Percentiles rank a stretch among this genome's conserved stretches.
Evolutionary conservation across 305 asterid species (phyloP).

Genomic region (Rubia occidens): DNA sequence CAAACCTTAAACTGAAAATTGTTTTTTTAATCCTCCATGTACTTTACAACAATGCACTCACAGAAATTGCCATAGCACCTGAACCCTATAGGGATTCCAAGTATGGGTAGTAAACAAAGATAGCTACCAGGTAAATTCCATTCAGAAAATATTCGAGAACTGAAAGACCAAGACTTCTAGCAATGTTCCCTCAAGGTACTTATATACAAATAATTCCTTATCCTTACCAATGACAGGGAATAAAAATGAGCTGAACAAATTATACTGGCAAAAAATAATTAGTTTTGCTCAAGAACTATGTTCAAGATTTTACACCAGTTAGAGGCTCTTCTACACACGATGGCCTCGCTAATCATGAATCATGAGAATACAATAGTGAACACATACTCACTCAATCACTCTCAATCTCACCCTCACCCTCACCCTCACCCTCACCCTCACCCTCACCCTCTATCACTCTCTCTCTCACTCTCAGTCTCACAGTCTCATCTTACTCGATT

Average conservation of each 20-base stretch:
- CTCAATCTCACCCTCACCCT: too few species aligned
- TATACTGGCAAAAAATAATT: background rate
- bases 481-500: background rate
- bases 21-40: background rate
- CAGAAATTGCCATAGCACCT: background rate
- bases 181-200: background rate
- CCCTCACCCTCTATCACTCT: too few species aligned
- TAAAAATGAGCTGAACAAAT: background rate
- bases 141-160: background rate
- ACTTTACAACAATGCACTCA: background rate
- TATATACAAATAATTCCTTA: background rate
- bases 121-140: background rate
- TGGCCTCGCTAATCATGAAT: background rate
- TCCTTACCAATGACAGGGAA: background rate
- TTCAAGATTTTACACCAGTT: background rate
- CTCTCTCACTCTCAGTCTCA: background rate
- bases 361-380: background rate
- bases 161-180: background rate
- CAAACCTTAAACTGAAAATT: background rate
- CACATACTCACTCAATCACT: background rate
- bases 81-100: background rate
- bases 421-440: too few species aligned
- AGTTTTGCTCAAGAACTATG: background rate
- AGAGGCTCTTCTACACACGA: background rate
- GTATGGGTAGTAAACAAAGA: background rate